phyloP scores from a whole-genome alignment of 805 yeast species.

The Wickerhamomyces queroliae region DNA sequence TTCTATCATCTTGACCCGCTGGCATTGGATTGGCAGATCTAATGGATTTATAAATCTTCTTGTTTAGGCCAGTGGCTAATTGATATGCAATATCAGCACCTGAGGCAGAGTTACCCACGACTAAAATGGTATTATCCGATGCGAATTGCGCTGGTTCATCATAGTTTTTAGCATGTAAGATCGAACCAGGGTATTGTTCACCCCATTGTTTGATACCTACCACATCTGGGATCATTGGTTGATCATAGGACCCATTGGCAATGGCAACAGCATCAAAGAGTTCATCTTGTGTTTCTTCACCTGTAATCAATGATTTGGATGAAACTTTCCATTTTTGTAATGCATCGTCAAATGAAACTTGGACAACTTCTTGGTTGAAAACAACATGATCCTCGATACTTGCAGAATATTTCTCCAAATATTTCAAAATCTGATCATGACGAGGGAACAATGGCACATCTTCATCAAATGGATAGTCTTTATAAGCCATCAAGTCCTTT shows the following conservation, averaged over 20 bases:
- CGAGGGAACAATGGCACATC: slow-evolving; percentile 48
- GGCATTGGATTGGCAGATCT: slow-evolving; percentile 40
- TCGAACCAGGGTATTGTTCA: slow-evolving; percentile 35
- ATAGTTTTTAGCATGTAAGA: slow-evolving; percentile 55
- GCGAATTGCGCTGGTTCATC: slow-evolving; percentile 38
- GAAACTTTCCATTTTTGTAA: slow-evolving; percentile 38
- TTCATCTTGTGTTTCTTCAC: slow-evolving; percentile 17
- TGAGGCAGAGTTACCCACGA: slow-evolving; percentile 75
- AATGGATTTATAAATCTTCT: slow-evolving; percentile 40
- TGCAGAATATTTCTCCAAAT: slow-evolving; percentile 50
- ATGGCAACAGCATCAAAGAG: slow-evolving; percentile 56
- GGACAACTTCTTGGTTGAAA: slow-evolving; percentile 43
- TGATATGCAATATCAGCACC: slow-evolving; percentile 72
- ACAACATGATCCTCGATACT: slow-evolving; percentile 34
- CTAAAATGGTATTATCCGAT: slow-evolving; percentile 38
- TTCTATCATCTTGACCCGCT: slow-evolving; percentile 36
- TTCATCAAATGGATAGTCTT: slow-evolving; percentile 42
- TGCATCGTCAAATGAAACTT: slow-evolving; percentile 23
- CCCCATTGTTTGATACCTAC: slow-evolving; percentile 47
- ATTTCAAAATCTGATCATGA: slow-evolving; percentile 54
- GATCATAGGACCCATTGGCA: slow-evolving; percentile 60
- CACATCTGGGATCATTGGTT: slow-evolving; percentile 54
- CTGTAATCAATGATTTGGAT: slow-evolving; percentile 25
- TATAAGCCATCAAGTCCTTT: slow-evolving; percentile 59
- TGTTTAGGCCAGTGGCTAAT: slow-evolving; percentile 37